phyloP scores from a whole-genome alignment of 2,329 filamentous ascomycete species.

The Periconia digitata region DNA sequence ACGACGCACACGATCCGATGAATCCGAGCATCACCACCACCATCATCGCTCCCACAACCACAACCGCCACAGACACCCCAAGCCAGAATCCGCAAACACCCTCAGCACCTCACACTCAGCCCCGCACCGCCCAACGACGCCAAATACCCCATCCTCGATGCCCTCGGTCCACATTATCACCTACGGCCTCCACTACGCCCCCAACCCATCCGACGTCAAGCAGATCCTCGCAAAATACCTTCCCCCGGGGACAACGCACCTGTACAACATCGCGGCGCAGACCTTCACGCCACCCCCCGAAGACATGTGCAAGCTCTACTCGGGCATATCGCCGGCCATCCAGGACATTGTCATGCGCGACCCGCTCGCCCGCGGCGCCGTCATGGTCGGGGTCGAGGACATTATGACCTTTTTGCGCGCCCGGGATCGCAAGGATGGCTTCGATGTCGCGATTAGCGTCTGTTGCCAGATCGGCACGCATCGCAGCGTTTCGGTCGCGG shows the following conservation, averaged over 20 bases:
- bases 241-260: constrained; percentile 14
- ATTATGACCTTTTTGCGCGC: too few relatives aligned
- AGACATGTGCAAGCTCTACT: constrained; percentile 20
- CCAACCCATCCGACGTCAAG: constrained; percentile 1
- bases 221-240: constrained; percentile 17
- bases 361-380: constrained; percentile 13
- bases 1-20: too few relatives aligned
- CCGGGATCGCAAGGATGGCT: too few relatives aligned
- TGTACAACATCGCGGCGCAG: constrained; percentile 28
- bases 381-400: constrained; percentile 12
- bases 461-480: constrained; percentile 33
- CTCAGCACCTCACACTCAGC: constrained; percentile 16
- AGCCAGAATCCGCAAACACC: constrained; percentile 4
- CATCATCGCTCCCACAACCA: background rate
- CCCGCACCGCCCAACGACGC: background rate
- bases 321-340: constrained; percentile 21
- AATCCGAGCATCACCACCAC: background rate
- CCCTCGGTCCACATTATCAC: constrained; percentile 30
- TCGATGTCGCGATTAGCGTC: constrained; percentile 21
- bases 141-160: background rate
- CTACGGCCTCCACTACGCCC: constrained; percentile 16
- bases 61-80: background rate
- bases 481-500: constrained; percentile 34
- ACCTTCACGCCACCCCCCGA: constrained; percentile 14
- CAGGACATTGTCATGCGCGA: constrained; percentile 27